Evolutionary conservation across 2,329 filamentous ascomycete genomes (phyloP), one percentile per base, ranked within the genome.

Genomic region (Aspergillus sp.): DNA sequence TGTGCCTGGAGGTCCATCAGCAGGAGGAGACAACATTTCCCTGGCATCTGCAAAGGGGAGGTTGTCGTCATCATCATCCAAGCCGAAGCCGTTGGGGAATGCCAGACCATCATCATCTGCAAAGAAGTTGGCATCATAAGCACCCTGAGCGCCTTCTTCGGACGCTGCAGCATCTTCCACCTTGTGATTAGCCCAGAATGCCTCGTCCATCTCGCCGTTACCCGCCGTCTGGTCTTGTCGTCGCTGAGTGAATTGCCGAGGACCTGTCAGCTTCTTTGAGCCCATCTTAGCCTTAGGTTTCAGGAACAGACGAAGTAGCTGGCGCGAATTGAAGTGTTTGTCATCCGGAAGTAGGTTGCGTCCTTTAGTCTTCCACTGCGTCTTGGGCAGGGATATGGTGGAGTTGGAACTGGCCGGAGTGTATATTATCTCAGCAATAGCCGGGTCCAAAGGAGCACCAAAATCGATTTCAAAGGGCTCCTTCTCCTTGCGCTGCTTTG

Each of bases 121-220:
- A 81, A 98, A 99, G 84, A 98, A 99, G 76, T 98, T 91, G 61
- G 95, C 94, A 74, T 98, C 92, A 76, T 98, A 99, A 72, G 96
- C 89, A 62, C 93, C 93, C 2, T 84, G 84, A 39, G 79, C 83
- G 48, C 87, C 87, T 23, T 89, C 88, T 54, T 81, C 78, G 53
- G 73, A 67, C 21, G 69, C 61, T 64, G 73, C 69, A 48, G 73
- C 87, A 74, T 86, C 90, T 78, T 84, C 87, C 43, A 66, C 74
- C 69, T 72, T 78, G 60, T 77, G 77, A 45, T 86, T 84, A 5
- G 95, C 95, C 92, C 95, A 99, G 79, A 96, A 98, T 19, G 91
- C 93, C 78, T 97, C 94, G 71, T 98, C 92, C 82, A 97, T 91
- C 61, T 97, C 91, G 43, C 88, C 90, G 62, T 89, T 86, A 1